Conservation (phyloP, 2,329 filamentous ascomycete species). For the Biscogniauxia mediterranea region DNA sequence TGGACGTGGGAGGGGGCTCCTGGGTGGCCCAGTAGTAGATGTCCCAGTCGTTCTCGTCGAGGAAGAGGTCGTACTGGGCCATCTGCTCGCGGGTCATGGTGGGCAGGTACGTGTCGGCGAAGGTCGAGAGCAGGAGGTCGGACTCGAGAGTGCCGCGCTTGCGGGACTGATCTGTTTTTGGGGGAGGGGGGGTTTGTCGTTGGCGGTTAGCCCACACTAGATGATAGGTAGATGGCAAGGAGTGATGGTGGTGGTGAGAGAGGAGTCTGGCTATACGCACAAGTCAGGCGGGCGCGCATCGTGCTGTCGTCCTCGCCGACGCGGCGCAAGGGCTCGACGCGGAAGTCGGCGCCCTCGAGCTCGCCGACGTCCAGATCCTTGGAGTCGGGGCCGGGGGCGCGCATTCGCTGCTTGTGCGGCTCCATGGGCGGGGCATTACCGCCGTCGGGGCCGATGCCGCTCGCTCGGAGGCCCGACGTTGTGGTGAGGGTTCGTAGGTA, state of each 20-base stretch:
- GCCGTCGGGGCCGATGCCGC: slow-evolving; percentile 7
- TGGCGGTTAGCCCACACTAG: too few relatives aligned
- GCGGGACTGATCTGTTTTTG: slow-evolving; percentile 78
- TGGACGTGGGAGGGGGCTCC: slow-evolving; percentile 59
- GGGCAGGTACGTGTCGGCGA: slow-evolving; percentile 76
- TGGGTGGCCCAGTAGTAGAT: slow-evolving; percentile 99
- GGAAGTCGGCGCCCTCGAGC: slow-evolving; percentile 82
- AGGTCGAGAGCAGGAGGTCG: slow-evolving; percentile 93
- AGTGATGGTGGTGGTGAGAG: too few relatives aligned
- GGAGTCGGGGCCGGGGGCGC: not conserved
- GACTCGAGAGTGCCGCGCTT: slow-evolving; percentile 95
- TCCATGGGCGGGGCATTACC: slow-evolving; percentile 29
- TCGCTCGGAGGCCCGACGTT: slow-evolving; percentile 17
- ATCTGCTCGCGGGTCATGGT: slow-evolving; percentile 73
- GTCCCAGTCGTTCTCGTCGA: slow-evolving; percentile 99
- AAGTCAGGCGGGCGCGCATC: slow-evolving; percentile 80
- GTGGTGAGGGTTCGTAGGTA: slow-evolving; percentile 16
- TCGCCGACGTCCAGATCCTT: slow-evolving; percentile 77
- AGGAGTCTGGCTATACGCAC: slow-evolving; percentile 38
- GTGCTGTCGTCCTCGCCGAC: slow-evolving; percentile 81
- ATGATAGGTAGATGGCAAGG: too few relatives aligned
- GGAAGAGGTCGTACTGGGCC: slow-evolving; percentile 82
- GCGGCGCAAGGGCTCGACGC: slow-evolving; percentile 83
- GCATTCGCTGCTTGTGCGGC: slow-evolving; percentile 22
- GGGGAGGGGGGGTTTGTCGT: not conserved